Base-by-base conservation (phyloP, 2,329 filamentous ascomycete genomes). In the Penicillium psychrosexuale region DNA sequence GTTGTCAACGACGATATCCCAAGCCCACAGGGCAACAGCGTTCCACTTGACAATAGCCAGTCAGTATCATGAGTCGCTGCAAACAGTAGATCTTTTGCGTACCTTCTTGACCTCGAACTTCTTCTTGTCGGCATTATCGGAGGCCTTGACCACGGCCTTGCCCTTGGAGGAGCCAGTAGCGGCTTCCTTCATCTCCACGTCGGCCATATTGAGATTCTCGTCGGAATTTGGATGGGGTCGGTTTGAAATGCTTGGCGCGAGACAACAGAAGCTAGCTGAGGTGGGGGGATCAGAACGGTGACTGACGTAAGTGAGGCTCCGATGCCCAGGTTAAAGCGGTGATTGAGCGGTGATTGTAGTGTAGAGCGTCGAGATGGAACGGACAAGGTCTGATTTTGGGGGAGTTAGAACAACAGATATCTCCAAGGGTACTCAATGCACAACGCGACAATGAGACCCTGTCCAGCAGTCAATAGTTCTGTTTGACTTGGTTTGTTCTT, bases 21-120 rank as follows among this genome's bases (percentile, higher is more conserved):
- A 99, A 0, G 94, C 94, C 94, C 94, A 99, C 2, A 99, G 82
- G 38, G 94, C 92, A 48, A 99, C 94, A 0, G 94, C 94, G 68
- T 97, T 97, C 94, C 94, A 99, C 93, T 97, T 69, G 40, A 43
- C 15, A 27, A 27, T 15, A 60, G 66, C 61, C 42, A 56, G 19
- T 58, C 44, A 65, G 56, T 58, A 43, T 51, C 34, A 50, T 46
- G 12, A 24, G 12, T 27, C 17, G 33, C 30, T 24, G 47, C 46
- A 42, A 37, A 55, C 47, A 58, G 51, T 24, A 43, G 59, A 57
- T 38, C 28, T 24, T 24, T 49, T 17, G 15, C 73, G 59, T 75
- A 95, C 94, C 88, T 99, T 99, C 80, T 99, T 99, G 60, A 99
- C 93, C 74, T 99, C 94, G 64, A 99, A 99, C 63, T 90, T 89